A percentile compares a stretch with the other conserved stretches of the same genome.
phyloP scores from a whole-genome alignment of 2,329 filamentous ascomycete genomes.

The Zalaria sp. region DNA sequence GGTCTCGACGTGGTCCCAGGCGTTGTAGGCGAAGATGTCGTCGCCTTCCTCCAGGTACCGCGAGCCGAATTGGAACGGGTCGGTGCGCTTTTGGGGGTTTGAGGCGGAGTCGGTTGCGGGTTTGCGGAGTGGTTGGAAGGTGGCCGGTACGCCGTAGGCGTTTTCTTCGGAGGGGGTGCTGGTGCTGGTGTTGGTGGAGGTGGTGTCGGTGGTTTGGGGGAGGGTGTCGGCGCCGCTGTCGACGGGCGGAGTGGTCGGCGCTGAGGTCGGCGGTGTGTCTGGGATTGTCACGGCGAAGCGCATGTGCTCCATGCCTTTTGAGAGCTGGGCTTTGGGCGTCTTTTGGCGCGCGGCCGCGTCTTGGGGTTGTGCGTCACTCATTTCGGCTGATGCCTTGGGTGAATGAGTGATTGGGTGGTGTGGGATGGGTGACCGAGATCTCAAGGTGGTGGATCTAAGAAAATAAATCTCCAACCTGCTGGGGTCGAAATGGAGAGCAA shows the following conservation, averaged over 20 bases:
- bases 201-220: conserved; percentile 7
- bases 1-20: conserved; percentile 95
- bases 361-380: background rate
- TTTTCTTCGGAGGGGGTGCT: conserved; percentile 14
- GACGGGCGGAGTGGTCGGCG: conserved; percentile 4
- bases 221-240: conserved; percentile 1
- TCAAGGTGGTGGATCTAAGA: too few species aligned
- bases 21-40: conserved; percentile 93
- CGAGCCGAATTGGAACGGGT: conserved; percentile 92
- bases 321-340: conserved; percentile 28
- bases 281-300: conserved; percentile 32
- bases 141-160: conserved; percentile 36
- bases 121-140: conserved; percentile 29
- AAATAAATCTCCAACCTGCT: too few species aligned
- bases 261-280: conserved; percentile 14
- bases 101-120: conserved; percentile 48
- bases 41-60: conserved; percentile 72
- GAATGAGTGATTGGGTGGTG: too few species aligned
- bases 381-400: too few species aligned
- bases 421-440: too few species aligned
- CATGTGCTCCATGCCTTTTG: conserved; percentile 39
- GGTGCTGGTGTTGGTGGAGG: conserved; percentile 3
- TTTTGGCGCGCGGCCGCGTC: conserved; percentile 9
- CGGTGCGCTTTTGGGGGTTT: conserved; percentile 71
- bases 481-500: too few species aligned